Conservation (phyloP, 1,139 yeast genomes). For the Chernovozyma aurita region DNA sequence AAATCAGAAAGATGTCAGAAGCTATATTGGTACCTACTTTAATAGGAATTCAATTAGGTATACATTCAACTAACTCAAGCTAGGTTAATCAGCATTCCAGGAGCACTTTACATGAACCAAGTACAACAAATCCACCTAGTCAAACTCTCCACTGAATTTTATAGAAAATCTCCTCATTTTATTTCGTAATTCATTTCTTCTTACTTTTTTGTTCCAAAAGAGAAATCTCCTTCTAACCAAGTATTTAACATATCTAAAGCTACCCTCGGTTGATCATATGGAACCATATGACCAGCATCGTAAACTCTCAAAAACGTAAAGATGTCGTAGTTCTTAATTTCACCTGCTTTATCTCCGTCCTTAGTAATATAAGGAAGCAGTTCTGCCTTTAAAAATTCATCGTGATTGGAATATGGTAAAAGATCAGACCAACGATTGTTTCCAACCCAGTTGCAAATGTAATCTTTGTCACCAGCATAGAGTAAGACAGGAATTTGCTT, state of each 20-base stretch:
- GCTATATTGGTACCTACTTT: no score
- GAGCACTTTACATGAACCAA: no score
- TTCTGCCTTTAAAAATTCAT: constrained; percentile 16
- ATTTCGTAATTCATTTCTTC: background rate
- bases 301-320: constrained; percentile 11
- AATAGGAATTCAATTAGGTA: no score
- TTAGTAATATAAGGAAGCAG: constrained; percentile 33
- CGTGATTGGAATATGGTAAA: constrained; percentile 15
- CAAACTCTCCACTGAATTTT: no score
- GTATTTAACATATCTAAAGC: constrained; percentile 10
- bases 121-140: no score
- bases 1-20: no score
- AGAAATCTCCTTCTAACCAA: constrained; percentile 10
- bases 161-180: no score
- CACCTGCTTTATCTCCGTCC: constrained; percentile 9
- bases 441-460: constrained; percentile 18
- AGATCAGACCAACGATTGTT: constrained; percentile 15
- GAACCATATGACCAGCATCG: constrained; percentile 13
- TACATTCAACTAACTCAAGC: no score
- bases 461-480: constrained; percentile 17
- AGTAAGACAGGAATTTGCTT: constrained; percentile 12
- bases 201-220: constrained; percentile 4
- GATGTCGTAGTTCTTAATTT: constrained; percentile 9
- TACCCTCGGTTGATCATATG: constrained; percentile 10
- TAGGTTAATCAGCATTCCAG: no score